Base-by-base conservation (phyloP, 2,329 filamentous ascomycete species). In the Neopestalotiopsis sp. region DNA sequence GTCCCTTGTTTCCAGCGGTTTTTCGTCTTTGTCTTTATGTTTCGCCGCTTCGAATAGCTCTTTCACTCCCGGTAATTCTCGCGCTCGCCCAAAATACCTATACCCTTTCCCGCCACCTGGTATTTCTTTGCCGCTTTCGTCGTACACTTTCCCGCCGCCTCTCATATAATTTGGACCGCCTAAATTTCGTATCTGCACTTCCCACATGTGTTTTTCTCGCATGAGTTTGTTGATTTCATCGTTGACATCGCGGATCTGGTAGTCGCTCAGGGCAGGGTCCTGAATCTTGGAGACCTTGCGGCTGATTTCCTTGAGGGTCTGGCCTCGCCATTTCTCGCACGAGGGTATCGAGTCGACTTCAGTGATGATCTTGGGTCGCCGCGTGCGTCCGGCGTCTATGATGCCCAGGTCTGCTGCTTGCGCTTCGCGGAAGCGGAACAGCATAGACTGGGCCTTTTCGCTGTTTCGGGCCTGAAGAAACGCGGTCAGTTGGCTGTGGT, bases 181-280 rank as follows among this genome's bases (percentile, higher is more conserved):
- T 30, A 98, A 81, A 76, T 97, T 97, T 69, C 95, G 89, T 74
- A 99, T 98, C 82, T 98, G 94, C 75, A 96, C 90, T 85, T 99
- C 96, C 96, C 96, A 99, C 88, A 97, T 95, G 87, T 97, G 94
- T 83, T 99, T 99, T 85, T 99, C 96, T 72, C 94, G 91, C 94
- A 99, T 98, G 71, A 97, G 88, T 84, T 97, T 97, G 86, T 99
- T 99, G 86, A 99, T 97, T 83, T 99, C 96, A 81, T 99, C 96
- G 84, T 99, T 99, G 78, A 99, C 86, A 82, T 99, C 96, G 77
- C 96, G 91, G 81, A 99, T 94, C 85, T 98, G 96, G 84, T 93
- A 98, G 86, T 99, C 96, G 82, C 90, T 94, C n/a, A 99, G 87
- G 61, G 92, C 91, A 9, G 89, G 85, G 75, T 99, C 96, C 80